Evolutionary conservation across 495 filamentous ascomycete genomes (phyloP).

Genomic region (Thozetella sp.): DNA sequence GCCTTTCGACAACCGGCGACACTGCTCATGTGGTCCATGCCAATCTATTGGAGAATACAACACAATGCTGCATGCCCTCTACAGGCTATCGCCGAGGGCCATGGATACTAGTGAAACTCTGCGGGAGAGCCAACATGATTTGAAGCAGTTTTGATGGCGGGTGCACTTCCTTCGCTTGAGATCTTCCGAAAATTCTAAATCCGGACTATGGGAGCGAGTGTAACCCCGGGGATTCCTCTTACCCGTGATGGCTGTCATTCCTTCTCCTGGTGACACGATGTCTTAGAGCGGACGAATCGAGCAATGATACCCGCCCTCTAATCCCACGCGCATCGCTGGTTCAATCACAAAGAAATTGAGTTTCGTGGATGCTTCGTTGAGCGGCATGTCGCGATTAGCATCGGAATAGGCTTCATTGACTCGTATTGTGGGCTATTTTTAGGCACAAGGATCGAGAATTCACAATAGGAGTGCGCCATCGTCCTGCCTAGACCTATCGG

Average conservation of each 20-base stretch:
- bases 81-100: no score
- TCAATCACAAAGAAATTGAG: neutral
- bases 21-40: neutral
- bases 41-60: no score
- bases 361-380: neutral
- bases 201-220: neutral
- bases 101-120: no score
- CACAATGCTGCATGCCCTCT: no score
- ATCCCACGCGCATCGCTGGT: neutral
- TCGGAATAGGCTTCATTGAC: neutral
- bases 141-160: no score
- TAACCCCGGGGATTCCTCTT: neutral
- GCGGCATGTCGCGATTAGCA: neutral
- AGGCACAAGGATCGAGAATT: neutral
- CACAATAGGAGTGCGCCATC: neutral
- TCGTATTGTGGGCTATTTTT: neutral
- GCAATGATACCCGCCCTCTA: neutral
- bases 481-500: neutral
- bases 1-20: neutral
- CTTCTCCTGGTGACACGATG: neutral
- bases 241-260: neutral
- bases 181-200: no score
- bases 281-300: neutral
- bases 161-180: no score
- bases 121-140: no score